Conservation (phyloP, 192 early-diverging fungal species). For the Rhizoclosmatium globosum region DNA sequence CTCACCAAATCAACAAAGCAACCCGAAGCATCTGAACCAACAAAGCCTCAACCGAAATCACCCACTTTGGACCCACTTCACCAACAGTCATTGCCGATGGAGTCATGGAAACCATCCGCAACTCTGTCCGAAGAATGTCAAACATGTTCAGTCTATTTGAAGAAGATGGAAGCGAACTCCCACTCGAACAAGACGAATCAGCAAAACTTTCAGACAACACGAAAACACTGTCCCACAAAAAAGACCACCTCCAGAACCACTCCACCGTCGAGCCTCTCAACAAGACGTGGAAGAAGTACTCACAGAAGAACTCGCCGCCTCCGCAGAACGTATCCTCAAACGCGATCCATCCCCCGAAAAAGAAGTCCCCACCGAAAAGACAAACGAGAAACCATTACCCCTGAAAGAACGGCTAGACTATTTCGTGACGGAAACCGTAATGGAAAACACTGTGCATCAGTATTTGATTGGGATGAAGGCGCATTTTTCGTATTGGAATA, state of each 20-base stretch:
- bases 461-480: slow-evolving; percentile 55
- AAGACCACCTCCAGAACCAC: not conserved
- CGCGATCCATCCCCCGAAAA: not conserved
- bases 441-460: slow-evolving; percentile 55
- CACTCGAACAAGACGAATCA: not conserved
- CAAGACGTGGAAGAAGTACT: slow-evolving; percentile 35
- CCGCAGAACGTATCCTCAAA: slow-evolving; percentile 33
- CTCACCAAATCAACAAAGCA: not conserved
- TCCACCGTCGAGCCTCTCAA: slow-evolving; percentile 6
- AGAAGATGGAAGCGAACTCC: not conserved
- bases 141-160: slow-evolving; percentile 29
- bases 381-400: slow-evolving; percentile 31
- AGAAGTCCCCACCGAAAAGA: not conserved
- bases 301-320: slow-evolving; percentile 41
- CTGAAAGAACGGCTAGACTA: slow-evolving; percentile 49
- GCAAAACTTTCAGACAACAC: not conserved
- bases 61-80: not conserved
- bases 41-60: not conserved
- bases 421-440: slow-evolving; percentile 52
- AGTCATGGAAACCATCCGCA: slow-evolving; percentile 22
- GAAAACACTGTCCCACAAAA: not conserved
- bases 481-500: slow-evolving; percentile 62
- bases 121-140: slow-evolving; percentile 11
- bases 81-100: slow-evolving; percentile 26
- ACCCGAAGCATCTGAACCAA: not conserved